These are phyloP conservation scores for Noccaea bulbosa DNA, from an alignment of 345 rosid species.

Conservation along the genomic window DNA sequence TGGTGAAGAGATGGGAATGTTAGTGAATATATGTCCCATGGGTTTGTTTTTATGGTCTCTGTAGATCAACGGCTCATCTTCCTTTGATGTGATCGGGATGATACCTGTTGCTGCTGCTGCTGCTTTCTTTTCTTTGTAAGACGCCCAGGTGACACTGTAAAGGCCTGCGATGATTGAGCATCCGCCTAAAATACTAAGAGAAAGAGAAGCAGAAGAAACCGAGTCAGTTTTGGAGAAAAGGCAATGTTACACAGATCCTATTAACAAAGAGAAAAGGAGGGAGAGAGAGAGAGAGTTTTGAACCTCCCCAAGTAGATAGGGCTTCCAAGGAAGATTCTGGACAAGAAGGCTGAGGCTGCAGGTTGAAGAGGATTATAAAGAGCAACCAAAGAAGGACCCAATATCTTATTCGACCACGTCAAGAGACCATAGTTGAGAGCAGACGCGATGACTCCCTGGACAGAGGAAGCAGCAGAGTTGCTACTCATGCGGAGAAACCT, in stretches of 20 bases:
- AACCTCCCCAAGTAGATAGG: constrained; percentile 97
- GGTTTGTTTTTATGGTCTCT: constrained; percentile 49
- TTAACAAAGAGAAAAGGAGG: neutral
- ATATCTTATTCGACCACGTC: constrained; percentile 96
- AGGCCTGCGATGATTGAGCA: constrained; percentile 77
- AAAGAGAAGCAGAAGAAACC: neutral
- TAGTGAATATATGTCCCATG: constrained; percentile 54
- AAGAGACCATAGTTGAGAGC: constrained; percentile 92
- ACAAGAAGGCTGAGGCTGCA: constrained; percentile 82
- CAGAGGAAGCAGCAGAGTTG: constrained; percentile 4
- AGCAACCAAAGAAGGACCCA: constrained; percentile 96
- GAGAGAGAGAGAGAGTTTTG: constrained; percentile 9
- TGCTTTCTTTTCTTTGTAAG: constrained; percentile 64
- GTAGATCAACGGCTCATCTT: constrained; percentile 68
- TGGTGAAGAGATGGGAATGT: constrained; percentile 39
- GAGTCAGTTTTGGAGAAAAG: constrained; percentile 14
- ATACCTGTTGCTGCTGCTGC: constrained; percentile 18
- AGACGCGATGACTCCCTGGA: constrained; percentile 82
- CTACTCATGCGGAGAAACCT: constrained; percentile 10
- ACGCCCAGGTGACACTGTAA: constrained; percentile 92
- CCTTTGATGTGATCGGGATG: constrained; percentile 43
- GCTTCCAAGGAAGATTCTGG: constrained; percentile 94
- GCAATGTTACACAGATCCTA: constrained; percentile 1
- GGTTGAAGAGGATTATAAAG: constrained; percentile 98
- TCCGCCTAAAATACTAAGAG: constrained; percentile 75